phyloP scores from a whole-genome alignment of 495 filamentous ascomycete species.

The Xylaria longipes region DNA sequence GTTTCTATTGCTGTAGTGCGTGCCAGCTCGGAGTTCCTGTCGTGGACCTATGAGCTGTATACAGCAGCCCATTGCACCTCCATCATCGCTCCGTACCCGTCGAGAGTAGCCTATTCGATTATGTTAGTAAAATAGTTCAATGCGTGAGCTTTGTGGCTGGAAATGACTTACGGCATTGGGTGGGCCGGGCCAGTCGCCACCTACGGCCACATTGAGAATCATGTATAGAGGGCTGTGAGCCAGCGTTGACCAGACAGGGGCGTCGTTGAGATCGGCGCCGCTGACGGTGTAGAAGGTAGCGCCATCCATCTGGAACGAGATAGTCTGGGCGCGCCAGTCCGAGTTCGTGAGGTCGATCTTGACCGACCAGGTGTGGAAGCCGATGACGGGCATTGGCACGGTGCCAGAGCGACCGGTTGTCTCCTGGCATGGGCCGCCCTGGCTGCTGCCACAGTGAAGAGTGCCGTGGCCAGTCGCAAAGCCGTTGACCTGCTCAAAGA shows the following conservation, averaged over 20 bases:
- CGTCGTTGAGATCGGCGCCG: constrained; percentile 50
- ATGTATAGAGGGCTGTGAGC: constrained; percentile 55
- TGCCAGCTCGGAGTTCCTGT: not conserved
- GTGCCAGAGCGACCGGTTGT: constrained; percentile 43
- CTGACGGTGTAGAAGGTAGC: constrained; percentile 44
- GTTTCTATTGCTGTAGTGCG: not conserved
- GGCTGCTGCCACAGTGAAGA: constrained; percentile 51
- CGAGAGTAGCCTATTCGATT: constrained; percentile 39
- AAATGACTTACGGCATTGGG: constrained; percentile 41
- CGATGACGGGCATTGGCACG: constrained; percentile 42
- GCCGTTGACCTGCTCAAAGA: constrained; percentile 58
- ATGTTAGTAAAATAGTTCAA: constrained; percentile 18
- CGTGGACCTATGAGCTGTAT: constrained; percentile 38
- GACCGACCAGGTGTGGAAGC: constrained; percentile 56
- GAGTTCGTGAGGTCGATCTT: constrained; percentile 50
- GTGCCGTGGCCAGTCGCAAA: constrained; percentile 53
- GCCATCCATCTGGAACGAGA: constrained; percentile 55
- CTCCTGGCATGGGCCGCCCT: constrained; percentile 56
- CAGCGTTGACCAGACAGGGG: constrained; percentile 51
- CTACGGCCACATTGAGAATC: constrained; percentile 58
- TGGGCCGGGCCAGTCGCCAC: constrained; percentile 51
- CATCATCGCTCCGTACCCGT: constrained; percentile 58
- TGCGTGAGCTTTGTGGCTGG: not conserved
- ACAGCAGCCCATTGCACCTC: constrained; percentile 56
- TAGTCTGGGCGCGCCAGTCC: constrained; percentile 51